Percentiles rank a stretch among this genome's conserved stretches.
Evolutionary conservation across 345 rosid genomes (phyloP).

Genomic region (Jatropha curcas): DNA sequence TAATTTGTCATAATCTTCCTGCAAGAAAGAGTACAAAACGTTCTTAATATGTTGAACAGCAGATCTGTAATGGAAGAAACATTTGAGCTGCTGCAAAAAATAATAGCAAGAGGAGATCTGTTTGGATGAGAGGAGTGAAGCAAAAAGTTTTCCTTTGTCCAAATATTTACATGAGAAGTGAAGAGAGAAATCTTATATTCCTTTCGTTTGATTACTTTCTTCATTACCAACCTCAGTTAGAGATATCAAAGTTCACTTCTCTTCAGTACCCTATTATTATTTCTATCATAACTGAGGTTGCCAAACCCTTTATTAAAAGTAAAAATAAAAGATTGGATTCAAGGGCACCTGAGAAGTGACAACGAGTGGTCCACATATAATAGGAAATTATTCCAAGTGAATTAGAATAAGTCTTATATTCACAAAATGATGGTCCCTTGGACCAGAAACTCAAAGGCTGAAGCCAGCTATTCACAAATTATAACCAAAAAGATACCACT

Average conservation of each 20-base stretch:
- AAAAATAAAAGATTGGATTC: too few species aligned
- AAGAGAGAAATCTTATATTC: neutral
- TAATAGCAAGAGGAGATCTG: neutral
- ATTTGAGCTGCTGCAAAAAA: neutral
- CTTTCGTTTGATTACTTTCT: neutral
- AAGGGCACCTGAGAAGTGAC: too few species aligned
- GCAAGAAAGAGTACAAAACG: constrained; percentile 22
- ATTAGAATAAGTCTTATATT: too few species aligned
- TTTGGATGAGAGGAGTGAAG: neutral
- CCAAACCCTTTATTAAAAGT: too few species aligned
- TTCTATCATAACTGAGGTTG: neutral
- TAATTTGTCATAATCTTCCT: constrained; percentile 78
- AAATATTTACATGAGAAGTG: neutral
- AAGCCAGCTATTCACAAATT: too few species aligned
- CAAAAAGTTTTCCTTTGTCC: neutral
- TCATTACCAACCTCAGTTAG: neutral
- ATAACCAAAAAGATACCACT: neutral
- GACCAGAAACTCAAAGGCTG: too few species aligned
- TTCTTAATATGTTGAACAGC: neutral
- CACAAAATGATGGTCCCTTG: too few species aligned
- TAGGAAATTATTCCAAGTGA: too few species aligned
- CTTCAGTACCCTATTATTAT: neutral
- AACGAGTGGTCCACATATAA: too few species aligned
- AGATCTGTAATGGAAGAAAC: neutral
- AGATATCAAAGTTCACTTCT: neutral